Evolutionary conservation across 2,329 filamentous ascomycete species (phyloP).

Genomic region (Fusarium sp.): DNA sequence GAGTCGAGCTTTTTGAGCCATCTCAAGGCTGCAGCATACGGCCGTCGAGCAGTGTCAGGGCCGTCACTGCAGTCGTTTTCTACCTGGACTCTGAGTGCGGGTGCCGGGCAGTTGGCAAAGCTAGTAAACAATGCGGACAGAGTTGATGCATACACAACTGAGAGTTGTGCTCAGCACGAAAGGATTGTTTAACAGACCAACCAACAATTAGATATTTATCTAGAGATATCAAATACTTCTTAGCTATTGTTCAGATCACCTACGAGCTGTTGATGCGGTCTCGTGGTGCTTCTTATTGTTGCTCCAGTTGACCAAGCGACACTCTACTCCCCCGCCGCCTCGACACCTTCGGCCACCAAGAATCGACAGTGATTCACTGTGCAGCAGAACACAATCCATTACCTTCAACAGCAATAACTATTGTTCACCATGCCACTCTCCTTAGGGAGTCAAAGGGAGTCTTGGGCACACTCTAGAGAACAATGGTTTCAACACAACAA

Average conservation of each 20-base stretch:
- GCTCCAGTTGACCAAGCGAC: neutral
- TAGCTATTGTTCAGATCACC: neutral
- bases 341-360: neutral
- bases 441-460: neutral
- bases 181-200: neutral
- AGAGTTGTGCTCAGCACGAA: neutral
- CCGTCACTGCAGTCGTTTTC: too few relatives aligned
- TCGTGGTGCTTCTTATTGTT: neutral
- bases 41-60: neutral
- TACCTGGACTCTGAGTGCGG: too few relatives aligned
- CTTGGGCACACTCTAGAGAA: neutral
- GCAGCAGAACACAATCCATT: too few relatives aligned
- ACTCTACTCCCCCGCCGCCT: neutral
- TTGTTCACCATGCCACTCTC: neutral
- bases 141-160: neutral
- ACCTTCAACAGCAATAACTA: neutral
- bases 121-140: neutral
- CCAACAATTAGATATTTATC: fast-evolving
- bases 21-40: neutral
- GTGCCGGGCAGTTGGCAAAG: neutral
- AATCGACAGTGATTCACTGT: neutral
- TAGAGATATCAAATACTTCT: neutral
- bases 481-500: neutral
- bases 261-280: neutral
- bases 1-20: neutral